Evolutionary conservation across 257 asterid genomes (phyloP), one percentile per base, ranked within the genome.

Genomic region (Pogostemon cablin): DNA sequence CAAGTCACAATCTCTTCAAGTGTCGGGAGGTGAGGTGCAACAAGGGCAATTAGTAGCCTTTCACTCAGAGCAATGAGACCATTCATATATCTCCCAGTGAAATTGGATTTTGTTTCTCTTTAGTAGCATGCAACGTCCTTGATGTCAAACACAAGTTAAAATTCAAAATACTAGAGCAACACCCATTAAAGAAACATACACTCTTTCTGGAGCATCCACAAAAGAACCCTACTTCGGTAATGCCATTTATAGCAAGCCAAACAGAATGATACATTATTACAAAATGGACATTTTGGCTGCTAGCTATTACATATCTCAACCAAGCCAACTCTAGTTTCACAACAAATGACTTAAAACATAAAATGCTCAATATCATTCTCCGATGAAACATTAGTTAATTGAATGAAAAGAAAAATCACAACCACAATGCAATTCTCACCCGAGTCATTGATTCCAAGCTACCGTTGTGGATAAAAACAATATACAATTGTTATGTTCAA

Each of bases 381-480:
- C 6, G 38, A 20, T 5, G 46, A 47, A 11, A 44, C 54, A 52
- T 55, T 34, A 64, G 65, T 55, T n/a, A 35, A 39, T 12, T n/a
- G 20, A 39, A 74, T 41, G 62, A 66, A 38, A 66, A 59, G 38
- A 11, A 67, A 47, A 12, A 38, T 15, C 53, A 42, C 12, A 60
- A 65, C 70, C 58, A 44, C 15, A 9, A 61, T 1, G 9, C 32
- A 75, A 63, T 35, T 42, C 88, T 85, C 65, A 87, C 93, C 79
- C 50, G 90, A 75, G 42, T 52, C 71, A 40, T 79, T 83, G 9
- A 88, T 63, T 32, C 86, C 90, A 43, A 88, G n/a, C n/a, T n/a
- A n/a, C n/a, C n/a, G n/a, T n/a, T n/a, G n/a, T n/a, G n/a, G n/a
- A n/a, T n/a, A n/a, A n/a, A n/a, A n/a, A n/a, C n/a, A n/a, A n/a